Base-by-base conservation (phyloP, 106 monocot species). In the Gastrodia elata region DNA sequence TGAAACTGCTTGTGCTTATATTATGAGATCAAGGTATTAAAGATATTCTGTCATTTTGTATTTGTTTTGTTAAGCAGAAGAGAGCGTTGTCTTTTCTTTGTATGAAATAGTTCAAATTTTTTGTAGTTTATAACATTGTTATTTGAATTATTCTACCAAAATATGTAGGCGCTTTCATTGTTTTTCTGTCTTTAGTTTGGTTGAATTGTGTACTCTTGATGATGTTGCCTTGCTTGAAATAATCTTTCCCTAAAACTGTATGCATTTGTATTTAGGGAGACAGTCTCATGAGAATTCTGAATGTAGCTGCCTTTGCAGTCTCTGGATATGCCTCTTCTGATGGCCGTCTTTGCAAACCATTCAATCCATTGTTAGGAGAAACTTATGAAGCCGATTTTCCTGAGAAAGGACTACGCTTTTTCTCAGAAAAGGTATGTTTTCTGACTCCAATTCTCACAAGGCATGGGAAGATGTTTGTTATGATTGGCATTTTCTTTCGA, bases 301-400 rank as follows among this genome's bases (percentile, higher is more conserved):
- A 91, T 83, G 94, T 94, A 78, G 94, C 91, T 74, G 91, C 94
- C 34, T 94, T 94, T 89, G 94, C 94, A 69, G 91, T 94, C 52
- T 88, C 94, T 71, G 91, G 81, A 71, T 94, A 94, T 83, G 91
- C 94, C 82, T 94, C 89, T 72, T 91, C 91, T 56, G 91, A 81
- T 68, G 94, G 86, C 20, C 86, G 94, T 38, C 83, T 38, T 28
- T 89, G 94, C 82, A 94, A 94, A 75, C 94, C 94, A 30, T 94
- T 94, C 74, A 94, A 94, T 80, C 94, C 94, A 71, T 74, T 94
- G 74, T 40, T 94, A 77, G 94, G 94, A 30, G 94, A 94, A 84
- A 94, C 94, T 30, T 94, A 86, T 80, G 94, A 94, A 80, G 94
- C 94, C 52, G 91, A 91, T 52, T 94, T 67, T 57, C 84, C 91